Percentiles rank a stretch among this genome's conserved stretches.
These are phyloP conservation scores for Candida sanyaensis DNA, from an alignment of 1,139 yeast species.

Conservation along the genomic window DNA sequence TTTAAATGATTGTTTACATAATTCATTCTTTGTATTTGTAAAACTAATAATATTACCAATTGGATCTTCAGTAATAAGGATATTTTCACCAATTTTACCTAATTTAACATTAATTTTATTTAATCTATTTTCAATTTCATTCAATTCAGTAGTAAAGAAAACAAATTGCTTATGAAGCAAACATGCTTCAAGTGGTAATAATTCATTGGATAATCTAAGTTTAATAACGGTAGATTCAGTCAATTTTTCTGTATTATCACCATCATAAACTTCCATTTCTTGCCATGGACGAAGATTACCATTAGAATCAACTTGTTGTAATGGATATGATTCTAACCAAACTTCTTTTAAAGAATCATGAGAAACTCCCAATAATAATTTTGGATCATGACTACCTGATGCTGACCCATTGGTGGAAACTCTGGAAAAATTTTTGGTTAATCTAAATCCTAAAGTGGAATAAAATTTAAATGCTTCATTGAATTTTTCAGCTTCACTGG, in stretches of 20 bases:
- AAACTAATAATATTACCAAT: slow-evolving; percentile 55
- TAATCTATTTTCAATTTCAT: slow-evolving; percentile 36
- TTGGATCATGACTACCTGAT: slow-evolving; percentile 29
- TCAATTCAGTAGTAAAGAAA: slow-evolving; percentile 55
- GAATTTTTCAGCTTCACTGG: slow-evolving; percentile 51
- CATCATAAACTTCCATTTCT: slow-evolving; percentile 56
- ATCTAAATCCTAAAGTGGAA: slow-evolving; percentile 55
- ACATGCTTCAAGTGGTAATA: slow-evolving; percentile 22
- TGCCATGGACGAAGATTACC: slow-evolving; percentile 61
- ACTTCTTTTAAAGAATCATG: slow-evolving; percentile 65
- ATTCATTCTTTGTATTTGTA: slow-evolving; percentile 32
- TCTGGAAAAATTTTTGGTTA: slow-evolving; percentile 57
- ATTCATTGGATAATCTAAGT: slow-evolving; percentile 48
- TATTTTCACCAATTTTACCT: slow-evolving; percentile 15
- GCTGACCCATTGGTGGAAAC: slow-evolving; percentile 43
- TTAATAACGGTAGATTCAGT: slow-evolving; percentile 47
- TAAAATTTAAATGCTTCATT: slow-evolving; percentile 53
- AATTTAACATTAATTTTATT: slow-evolving; percentile 21
- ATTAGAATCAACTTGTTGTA: slow-evolving; percentile 47
- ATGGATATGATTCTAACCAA: slow-evolving; percentile 72
- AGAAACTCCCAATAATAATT: slow-evolving; percentile 53
- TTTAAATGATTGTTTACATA: slow-evolving; percentile 28
- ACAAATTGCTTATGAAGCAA: slow-evolving; percentile 38
- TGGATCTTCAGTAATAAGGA: slow-evolving; percentile 51
- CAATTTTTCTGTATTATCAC: slow-evolving; percentile 37